Evolutionary conservation across 345 rosid species (phyloP).

Genomic region (Linum usitatissimum): DNA sequence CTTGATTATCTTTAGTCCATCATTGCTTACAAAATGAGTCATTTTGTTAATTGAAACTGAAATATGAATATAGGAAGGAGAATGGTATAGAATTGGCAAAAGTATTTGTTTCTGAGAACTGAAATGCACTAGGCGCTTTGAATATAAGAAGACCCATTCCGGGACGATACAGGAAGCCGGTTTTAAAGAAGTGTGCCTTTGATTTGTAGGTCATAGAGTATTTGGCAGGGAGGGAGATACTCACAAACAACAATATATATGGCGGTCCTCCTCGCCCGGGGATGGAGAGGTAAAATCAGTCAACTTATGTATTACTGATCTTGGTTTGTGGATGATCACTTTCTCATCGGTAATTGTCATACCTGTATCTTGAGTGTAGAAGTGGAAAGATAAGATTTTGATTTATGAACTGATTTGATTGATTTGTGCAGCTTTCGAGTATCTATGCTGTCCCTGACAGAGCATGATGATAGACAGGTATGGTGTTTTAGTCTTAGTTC

Average conservation of each 20-base stretch:
- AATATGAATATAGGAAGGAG: background rate
- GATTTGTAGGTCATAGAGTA: slow-evolving; percentile 76
- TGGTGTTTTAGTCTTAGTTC: background rate
- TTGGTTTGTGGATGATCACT: background rate
- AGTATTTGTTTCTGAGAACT: background rate
- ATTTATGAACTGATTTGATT: background rate
- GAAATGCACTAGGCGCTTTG: background rate
- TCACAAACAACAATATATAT: slow-evolving; percentile 60
- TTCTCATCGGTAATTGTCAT: background rate
- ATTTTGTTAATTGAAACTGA: background rate
- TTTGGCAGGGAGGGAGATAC: slow-evolving; percentile 69
- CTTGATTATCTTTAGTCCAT: too few species aligned
- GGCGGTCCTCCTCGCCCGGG: slow-evolving; percentile 85
- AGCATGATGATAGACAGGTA: slow-evolving; percentile 92
- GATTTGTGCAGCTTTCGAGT: slow-evolving; percentile 66
- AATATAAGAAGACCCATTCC: background rate
- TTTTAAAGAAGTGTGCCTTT: too few species aligned
- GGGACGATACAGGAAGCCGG: background rate
- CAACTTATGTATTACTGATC: slow-evolving; percentile 9
- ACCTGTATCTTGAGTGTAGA: too few species aligned
- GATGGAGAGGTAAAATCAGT: slow-evolving; percentile 62
- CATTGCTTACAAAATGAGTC: background rate
- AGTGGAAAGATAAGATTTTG: too few species aligned
- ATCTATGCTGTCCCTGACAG: slow-evolving; percentile 83
- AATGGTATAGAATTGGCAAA: background rate